phyloP scores from a whole-genome alignment of 805 yeast species.

The Saccharomycopsis amapae region DNA sequence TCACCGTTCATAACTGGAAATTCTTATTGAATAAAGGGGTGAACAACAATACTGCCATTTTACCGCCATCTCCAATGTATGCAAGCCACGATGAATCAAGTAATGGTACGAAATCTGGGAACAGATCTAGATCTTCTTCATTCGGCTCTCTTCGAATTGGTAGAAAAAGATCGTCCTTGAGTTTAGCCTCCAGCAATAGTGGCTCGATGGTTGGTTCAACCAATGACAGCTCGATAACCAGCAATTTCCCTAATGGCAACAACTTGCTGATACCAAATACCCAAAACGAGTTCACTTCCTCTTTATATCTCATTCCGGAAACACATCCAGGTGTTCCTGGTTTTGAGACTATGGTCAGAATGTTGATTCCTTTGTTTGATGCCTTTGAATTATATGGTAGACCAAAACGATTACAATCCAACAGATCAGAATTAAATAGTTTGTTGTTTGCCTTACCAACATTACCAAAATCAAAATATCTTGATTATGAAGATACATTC shows the following conservation, averaged over 20 bases:
- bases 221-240: constrained; percentile 11
- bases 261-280: background rate
- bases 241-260: constrained; percentile 4
- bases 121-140: constrained; percentile 21
- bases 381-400: constrained; percentile 68
- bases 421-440: constrained; percentile 46
- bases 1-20: constrained; percentile 32
- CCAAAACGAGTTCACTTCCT: constrained; percentile 9
- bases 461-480: constrained; percentile 58
- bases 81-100: background rate
- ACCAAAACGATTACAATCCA: constrained; percentile 54
- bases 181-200: constrained; percentile 11
- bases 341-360: constrained; percentile 65
- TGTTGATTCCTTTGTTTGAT: constrained; percentile 62
- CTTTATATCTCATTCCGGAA: constrained; percentile 57
- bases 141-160: constrained; percentile 15
- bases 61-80: constrained; percentile 16
- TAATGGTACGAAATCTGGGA: constrained; percentile 1
- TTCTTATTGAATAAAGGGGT: constrained; percentile 12
- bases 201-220: background rate
- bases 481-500: constrained; percentile 27
- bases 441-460: constrained; percentile 68
- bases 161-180: constrained; percentile 12
- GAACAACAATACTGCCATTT: constrained; percentile 2
- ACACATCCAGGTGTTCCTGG: constrained; percentile 66